Conservation (phyloP, 2,329 filamentous ascomycete species). For the Claviceps citrina region DNA sequence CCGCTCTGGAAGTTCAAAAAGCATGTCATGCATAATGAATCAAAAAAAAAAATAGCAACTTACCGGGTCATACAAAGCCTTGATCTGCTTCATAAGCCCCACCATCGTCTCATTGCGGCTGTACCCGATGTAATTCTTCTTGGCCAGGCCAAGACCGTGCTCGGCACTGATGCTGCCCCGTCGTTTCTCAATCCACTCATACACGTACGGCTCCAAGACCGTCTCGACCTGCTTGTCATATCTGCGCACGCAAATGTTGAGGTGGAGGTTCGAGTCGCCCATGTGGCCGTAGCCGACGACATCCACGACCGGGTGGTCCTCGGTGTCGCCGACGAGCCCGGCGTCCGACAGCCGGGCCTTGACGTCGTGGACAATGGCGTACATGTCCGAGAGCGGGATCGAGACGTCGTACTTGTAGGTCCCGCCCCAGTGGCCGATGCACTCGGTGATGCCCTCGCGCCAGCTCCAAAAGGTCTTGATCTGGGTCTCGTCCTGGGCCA, state of each 20-base stretch:
- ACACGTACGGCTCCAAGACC: slow-evolving; percentile 83
- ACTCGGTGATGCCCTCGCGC: slow-evolving; percentile 86
- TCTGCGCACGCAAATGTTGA: slow-evolving; percentile 70
- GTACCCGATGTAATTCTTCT: slow-evolving; percentile 92
- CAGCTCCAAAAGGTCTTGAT: slow-evolving; percentile 73
- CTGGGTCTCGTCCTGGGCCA: slow-evolving; percentile 90
- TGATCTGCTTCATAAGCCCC: slow-evolving; percentile 85
- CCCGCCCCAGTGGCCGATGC: slow-evolving; percentile 75
- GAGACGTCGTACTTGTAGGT: slow-evolving; percentile 99
- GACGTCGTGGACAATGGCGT: slow-evolving; percentile 76
- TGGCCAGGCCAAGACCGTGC: slow-evolving; percentile 83
- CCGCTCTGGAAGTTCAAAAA: too few relatives aligned
- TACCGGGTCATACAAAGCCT: slow-evolving; percentile 86
- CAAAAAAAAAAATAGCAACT: slow-evolving; percentile 26
- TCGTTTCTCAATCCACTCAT: slow-evolving; percentile 84
- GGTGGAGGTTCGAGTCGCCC: slow-evolving; percentile 89
- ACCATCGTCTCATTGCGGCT: slow-evolving; percentile 80
- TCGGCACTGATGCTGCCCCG: slow-evolving; percentile 93
- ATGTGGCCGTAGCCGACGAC: slow-evolving; percentile 98
- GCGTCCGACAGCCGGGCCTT: slow-evolving; percentile 55
- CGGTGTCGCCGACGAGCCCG: slow-evolving; percentile 62
- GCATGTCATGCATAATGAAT: not conserved
- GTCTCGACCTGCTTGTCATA: slow-evolving; percentile 83
- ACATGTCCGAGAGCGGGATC: slow-evolving; percentile 77
- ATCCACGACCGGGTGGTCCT: slow-evolving; percentile 63